Conservation (phyloP, 2,329 filamentous ascomycete genomes). For the Penicillium italicum region DNA sequence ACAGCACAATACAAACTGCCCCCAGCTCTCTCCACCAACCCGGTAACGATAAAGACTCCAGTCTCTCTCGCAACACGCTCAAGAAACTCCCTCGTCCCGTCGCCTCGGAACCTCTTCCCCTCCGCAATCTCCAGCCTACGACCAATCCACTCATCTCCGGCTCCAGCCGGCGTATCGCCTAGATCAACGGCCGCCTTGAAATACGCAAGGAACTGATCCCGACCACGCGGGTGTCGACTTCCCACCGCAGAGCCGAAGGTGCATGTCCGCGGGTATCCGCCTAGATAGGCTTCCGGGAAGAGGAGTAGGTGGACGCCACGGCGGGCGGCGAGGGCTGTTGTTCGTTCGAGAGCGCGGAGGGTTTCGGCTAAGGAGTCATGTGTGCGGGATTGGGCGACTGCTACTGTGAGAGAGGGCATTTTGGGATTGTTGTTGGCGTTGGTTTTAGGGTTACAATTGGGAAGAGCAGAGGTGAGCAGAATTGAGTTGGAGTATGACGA, state of each 20-base stretch:
- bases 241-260: slow-evolving; percentile 74
- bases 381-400: slow-evolving; percentile 1
- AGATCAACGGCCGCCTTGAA: background rate
- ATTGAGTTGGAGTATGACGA: background rate
- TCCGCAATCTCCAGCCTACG: background rate
- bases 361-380: slow-evolving; percentile 30
- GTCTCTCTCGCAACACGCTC: slow-evolving; percentile 1
- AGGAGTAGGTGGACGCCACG: slow-evolving; percentile 66
- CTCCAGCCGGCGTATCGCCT: background rate
- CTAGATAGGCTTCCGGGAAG: slow-evolving; percentile 86
- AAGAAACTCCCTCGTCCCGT: background rate
- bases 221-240: slow-evolving; percentile 61
- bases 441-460: background rate
- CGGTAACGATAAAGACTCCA: slow-evolving; percentile 70
- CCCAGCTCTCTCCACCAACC: slow-evolving; percentile 74
- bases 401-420: slow-evolving; percentile 3
- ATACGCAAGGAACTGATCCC: slow-evolving; percentile 80
- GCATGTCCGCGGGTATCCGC: slow-evolving; percentile 86
- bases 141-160: background rate
- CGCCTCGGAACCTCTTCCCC: background rate
- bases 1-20: slow-evolving; percentile 80
- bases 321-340: slow-evolving; percentile 60
- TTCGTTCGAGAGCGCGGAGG: slow-evolving; percentile 60
- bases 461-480: background rate
- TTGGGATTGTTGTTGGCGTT: background rate